phyloP scores from a whole-genome alignment of 495 filamentous ascomycete species.

The Podospora conica region DNA sequence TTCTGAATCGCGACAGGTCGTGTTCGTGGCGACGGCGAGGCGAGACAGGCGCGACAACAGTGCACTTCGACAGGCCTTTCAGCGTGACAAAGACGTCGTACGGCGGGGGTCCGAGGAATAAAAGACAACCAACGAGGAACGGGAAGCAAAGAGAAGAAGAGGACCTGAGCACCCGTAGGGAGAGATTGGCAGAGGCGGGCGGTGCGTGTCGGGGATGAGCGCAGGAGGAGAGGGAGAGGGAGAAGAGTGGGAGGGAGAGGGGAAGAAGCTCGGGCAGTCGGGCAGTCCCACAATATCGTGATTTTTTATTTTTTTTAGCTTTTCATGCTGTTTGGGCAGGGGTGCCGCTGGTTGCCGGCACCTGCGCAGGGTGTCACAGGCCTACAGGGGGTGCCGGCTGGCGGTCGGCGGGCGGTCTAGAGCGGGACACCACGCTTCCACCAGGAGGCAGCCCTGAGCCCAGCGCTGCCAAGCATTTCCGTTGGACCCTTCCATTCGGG shows the following conservation, averaged over 20 bases:
- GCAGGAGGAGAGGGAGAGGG: conserved; percentile 10
- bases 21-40: background rate
- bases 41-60: background rate
- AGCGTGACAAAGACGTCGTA: conserved; percentile 19
- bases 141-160: conserved; percentile 30
- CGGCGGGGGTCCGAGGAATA: conserved; percentile 21
- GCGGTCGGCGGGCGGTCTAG: background rate
- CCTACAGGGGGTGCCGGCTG: conserved; percentile 7
- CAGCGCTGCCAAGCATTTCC: background rate
- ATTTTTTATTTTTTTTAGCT: conserved; percentile 25
- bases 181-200: conserved; percentile 34
- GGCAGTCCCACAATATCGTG: conserved; percentile 28
- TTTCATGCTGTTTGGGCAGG: conserved; percentile 16
- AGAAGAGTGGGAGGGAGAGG: conserved; percentile 9
- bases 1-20: conserved; percentile 5
- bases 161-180: conserved; percentile 32
- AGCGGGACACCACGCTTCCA: background rate
- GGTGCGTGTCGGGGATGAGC: conserved; percentile 29
- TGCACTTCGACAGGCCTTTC: conserved; percentile 14
- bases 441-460: no score
- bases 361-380: background rate
- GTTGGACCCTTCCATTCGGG: background rate
- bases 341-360: conserved; percentile 3
- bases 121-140: conserved; percentile 24
- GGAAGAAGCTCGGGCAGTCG: conserved; percentile 9